Evolutionary conservation across 768 basidiomycete species (phyloP), one percentile per base, ranked within the genome.

Genomic region (Coprinopsis strossmayeri): DNA sequence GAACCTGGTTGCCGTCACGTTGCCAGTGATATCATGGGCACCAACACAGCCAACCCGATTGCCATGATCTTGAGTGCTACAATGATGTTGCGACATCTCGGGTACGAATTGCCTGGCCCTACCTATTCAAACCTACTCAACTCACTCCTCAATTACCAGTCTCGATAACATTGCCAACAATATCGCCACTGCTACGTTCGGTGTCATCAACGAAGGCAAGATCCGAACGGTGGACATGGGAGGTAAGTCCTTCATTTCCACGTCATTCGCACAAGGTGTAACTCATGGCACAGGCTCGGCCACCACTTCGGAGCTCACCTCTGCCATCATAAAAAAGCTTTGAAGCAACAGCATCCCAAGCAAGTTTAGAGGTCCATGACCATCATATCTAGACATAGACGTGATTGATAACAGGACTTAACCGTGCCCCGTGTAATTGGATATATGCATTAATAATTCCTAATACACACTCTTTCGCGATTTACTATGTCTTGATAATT

Each of bases 1-100:
- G 96, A 99, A 68, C 96, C 96, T 27, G 96, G 96, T 61, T 98
- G 96, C 70, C 84, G 95, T 68, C 91, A 92, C 62, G 89, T 92
- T 57, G 90, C 91, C 45, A 84, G 85, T 59, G 93, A 96, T 59
- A 91, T 97, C 69, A 97, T 95, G 85, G 91, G 92, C 56, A 91
- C 88, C 52, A 89, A 92, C 74, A 83, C 85, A 54, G 92, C 92
- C 53, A 99, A 99, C 73, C 96, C 96, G 12, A 87, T 94, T 39
- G 96, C 95, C 28, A 94, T 97, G 82, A 86, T 99, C 64, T 82
- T 98, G 51, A 93, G 90, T 54, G 88, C 95, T 27, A 94, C 95
- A 34, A 95, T 99, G 85, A 90, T 99, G 84, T 81, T 99, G 54
- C 79, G 95, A 58, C 93, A 96, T 66, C 82, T 98, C 51, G 95